Conservation (phyloP, 192 early-diverging fungal species). For the Dimargaris cristalligena region DNA sequence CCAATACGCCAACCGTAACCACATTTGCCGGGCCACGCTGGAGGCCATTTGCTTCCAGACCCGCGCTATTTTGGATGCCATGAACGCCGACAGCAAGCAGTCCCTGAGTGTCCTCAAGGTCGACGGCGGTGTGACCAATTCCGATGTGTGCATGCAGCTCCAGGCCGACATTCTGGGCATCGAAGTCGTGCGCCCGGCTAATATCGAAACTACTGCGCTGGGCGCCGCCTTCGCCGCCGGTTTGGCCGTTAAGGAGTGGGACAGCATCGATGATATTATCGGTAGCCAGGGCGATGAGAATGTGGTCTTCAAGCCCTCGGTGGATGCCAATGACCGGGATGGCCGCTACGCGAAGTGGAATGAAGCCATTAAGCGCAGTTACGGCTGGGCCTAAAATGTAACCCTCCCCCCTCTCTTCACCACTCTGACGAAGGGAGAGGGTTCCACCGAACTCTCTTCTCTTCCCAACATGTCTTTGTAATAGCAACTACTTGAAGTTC, state of each 20-base stretch:
- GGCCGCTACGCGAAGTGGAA: conserved; percentile 48
- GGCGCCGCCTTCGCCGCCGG: conserved; percentile 86
- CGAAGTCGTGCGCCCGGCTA: conserved; percentile 60
- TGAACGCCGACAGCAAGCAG: conserved; percentile 58
- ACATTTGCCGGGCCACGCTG: conserved; percentile 73
- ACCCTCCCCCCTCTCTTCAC: too few species aligned
- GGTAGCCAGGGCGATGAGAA: conserved; percentile 31
- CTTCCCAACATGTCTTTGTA: too few species aligned
- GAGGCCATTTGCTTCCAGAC: conserved; percentile 87
- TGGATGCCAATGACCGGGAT: conserved; percentile 36
- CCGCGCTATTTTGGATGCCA: conserved; percentile 72
- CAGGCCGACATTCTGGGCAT: conserved; percentile 73
- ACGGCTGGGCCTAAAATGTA: conserved; percentile 37
- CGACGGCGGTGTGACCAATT: conserved; percentile 91
- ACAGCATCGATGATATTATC: conserved; percentile 31
- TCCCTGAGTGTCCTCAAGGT: conserved; percentile 61
- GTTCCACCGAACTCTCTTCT: too few species aligned
- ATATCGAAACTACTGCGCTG: conserved; percentile 83
- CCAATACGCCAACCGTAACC: conserved; percentile 67
- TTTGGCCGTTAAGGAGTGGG: conserved; percentile 49
- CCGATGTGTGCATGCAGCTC: conserved; percentile 81
- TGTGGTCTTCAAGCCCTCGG: conserved; percentile 27
- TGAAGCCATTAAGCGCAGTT: conserved; percentile 52
- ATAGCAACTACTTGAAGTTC: too few species aligned
- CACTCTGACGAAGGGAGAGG: neutral